phyloP scores from a whole-genome alignment of 345 rosid genomes.

The Populus ilicifolia region DNA sequence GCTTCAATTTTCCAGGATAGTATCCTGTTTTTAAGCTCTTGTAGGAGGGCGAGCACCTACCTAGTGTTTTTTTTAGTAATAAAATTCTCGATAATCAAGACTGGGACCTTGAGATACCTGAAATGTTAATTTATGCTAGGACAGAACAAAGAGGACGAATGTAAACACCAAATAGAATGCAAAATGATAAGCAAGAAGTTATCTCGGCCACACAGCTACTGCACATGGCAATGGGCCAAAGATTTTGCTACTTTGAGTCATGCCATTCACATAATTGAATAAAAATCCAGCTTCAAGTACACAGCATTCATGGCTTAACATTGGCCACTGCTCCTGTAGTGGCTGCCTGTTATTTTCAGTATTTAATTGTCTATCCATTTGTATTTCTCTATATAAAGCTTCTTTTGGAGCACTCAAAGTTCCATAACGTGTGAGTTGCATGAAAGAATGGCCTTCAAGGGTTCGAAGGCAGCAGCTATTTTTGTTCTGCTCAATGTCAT shows the following conservation, averaged over 20 bases:
- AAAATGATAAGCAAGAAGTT: not conserved
- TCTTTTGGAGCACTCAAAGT: too few relatives aligned
- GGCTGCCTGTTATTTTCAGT: not conserved
- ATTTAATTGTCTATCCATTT: too few relatives aligned
- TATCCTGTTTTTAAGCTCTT: too few relatives aligned
- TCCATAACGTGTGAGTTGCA: too few relatives aligned
- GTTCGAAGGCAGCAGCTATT: conserved; percentile 14
- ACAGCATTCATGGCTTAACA: not conserved
- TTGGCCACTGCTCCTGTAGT: not conserved
- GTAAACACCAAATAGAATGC: not conserved
- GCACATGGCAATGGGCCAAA: not conserved
- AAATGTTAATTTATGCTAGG: too few relatives aligned
- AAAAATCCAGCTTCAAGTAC: not conserved
- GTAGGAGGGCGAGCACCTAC: too few relatives aligned
- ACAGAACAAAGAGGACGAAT: too few relatives aligned
- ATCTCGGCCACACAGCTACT: not conserved
- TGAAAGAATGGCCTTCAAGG: conserved; percentile 16
- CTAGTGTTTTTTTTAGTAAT: too few relatives aligned
- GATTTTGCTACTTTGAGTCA: not conserved
- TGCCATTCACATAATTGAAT: not conserved
- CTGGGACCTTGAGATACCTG: too few relatives aligned
- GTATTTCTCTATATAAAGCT: too few relatives aligned
- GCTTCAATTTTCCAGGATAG: too few relatives aligned
- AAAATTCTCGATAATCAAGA: too few relatives aligned
- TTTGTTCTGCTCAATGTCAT: conserved; percentile 31